Conservation (phyloP, 1,284 basidiomycete genomes). For the Marasmius fiardii region DNA sequence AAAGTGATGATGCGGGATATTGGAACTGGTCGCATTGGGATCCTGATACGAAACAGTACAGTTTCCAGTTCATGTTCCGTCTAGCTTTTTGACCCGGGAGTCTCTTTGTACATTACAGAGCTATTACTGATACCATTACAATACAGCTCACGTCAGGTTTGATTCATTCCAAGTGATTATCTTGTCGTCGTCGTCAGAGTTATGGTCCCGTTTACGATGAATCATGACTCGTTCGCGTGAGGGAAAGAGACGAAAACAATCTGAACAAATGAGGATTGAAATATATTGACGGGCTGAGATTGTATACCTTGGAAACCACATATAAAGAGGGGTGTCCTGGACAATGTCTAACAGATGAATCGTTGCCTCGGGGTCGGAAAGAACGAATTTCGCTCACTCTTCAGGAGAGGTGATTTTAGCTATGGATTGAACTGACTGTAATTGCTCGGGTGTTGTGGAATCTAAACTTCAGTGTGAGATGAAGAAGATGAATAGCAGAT, state of each 20-base stretch:
- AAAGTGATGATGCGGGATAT: constrained; percentile 84
- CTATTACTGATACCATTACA: not conserved
- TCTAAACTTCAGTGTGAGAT: constrained; percentile 24
- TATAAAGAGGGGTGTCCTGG: constrained; percentile 64
- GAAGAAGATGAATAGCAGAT: not conserved
- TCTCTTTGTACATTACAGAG: not conserved
- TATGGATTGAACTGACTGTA: constrained; percentile 33
- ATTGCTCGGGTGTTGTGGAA: constrained; percentile 44
- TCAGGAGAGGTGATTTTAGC: constrained; percentile 52
- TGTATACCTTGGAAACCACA: constrained; percentile 50
- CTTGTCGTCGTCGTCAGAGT: constrained; percentile 46
- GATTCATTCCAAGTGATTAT: constrained; percentile 73
- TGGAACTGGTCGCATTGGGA: constrained; percentile 99
- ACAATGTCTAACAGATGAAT: not conserved
- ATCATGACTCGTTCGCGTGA: constrained; percentile 63
- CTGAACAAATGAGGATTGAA: constrained; percentile 27
- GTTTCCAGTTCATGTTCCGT: constrained; percentile 93
- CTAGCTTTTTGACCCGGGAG: constrained; percentile 44
- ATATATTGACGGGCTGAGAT: not conserved
- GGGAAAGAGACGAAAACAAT: constrained; percentile 71
- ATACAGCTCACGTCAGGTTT: not conserved
- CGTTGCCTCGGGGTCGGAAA: not conserved
- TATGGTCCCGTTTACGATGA: constrained; percentile 73
- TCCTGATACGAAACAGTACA: constrained; percentile 93
- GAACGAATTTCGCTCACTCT: constrained; percentile 36